Percentiles rank a stretch among this genome's conserved stretches.
Conservation (phyloP, 2,329 filamentous ascomycete species). For the Thelonectria olida region DNA sequence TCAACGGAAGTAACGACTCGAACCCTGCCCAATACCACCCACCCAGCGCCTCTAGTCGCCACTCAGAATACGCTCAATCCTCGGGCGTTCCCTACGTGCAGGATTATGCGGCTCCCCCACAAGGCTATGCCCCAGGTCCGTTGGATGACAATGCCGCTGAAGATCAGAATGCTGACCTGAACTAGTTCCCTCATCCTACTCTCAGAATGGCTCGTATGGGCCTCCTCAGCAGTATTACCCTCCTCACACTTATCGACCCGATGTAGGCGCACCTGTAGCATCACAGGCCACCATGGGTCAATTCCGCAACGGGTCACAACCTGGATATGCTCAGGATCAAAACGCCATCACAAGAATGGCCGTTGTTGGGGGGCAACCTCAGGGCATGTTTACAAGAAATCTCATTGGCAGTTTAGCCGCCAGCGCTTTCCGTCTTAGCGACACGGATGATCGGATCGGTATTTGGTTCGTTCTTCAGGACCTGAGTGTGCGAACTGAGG, state of each 20-base stretch:
- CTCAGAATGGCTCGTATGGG: slow-evolving; percentile 45
- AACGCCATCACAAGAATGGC: slow-evolving; percentile 45
- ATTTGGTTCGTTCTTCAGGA: slow-evolving; percentile 99
- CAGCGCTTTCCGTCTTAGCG: slow-evolving; percentile 85
- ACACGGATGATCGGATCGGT: slow-evolving; percentile 81
- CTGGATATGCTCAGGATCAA: slow-evolving; percentile 44
- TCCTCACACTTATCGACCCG: slow-evolving; percentile 45
- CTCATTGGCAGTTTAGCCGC: slow-evolving; percentile 91
- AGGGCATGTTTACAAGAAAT: slow-evolving; percentile 93
- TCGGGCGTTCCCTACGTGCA: slow-evolving; percentile 43
- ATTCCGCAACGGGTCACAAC: slow-evolving; percentile 39
- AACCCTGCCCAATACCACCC: slow-evolving; percentile 42
- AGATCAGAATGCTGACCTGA: slow-evolving; percentile 4
- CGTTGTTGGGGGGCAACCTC: slow-evolving; percentile 60
- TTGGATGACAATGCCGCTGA: background rate
- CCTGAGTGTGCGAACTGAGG: slow-evolving; percentile 92
- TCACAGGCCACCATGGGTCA: slow-evolving; percentile 39
- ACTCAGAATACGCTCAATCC: slow-evolving; percentile 44
- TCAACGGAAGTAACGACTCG: slow-evolving; percentile 38
- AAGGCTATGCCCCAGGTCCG: slow-evolving; percentile 46
- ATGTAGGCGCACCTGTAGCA: slow-evolving; percentile 39
- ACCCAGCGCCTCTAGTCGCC: slow-evolving; percentile 50
- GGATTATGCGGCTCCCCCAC: slow-evolving; percentile 43
- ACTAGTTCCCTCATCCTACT: slow-evolving; percentile 41
- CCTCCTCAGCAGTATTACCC: slow-evolving; percentile 51